phyloP scores from a whole-genome alignment of 306 rosid species.

The Leucaena leucocephala region DNA sequence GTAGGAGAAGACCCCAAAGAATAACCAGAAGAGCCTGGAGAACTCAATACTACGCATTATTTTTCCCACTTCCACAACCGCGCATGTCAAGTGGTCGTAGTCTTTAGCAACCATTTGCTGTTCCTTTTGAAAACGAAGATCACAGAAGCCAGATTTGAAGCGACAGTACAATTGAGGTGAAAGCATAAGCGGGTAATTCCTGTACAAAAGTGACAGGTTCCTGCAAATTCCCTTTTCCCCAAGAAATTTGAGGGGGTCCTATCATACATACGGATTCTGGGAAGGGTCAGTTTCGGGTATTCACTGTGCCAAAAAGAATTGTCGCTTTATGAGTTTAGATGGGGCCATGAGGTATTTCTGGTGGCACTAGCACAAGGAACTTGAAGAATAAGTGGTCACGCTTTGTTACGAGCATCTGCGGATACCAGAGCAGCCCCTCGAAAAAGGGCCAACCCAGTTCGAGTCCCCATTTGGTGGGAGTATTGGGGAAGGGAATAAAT shows the following conservation, averaged over 20 bases:
- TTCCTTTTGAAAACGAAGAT: conserved; percentile 14
- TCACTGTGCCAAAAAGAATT: not conserved
- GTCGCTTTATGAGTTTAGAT: not conserved
- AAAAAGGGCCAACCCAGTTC: too few relatives aligned
- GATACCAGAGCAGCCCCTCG: not conserved
- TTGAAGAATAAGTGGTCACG: conserved; percentile 58
- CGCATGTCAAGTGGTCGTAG: conserved; percentile 46
- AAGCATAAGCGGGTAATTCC: conserved; percentile 15
- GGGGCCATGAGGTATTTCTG: not conserved
- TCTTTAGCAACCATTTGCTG: conserved; percentile 54
- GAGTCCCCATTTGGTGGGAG: too few relatives aligned
- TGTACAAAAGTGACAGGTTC: conserved; percentile 31
- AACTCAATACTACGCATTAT: conserved; percentile 64
- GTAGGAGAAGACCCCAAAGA: conserved; percentile 62
- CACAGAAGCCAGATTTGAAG: conserved; percentile 35
- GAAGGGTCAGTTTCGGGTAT: conserved; percentile 46
- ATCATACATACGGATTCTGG: not conserved
- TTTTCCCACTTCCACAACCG: conserved; percentile 54
- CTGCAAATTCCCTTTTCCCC: conserved; percentile 19
- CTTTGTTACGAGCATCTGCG: conserved; percentile 39
- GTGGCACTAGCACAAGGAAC: conserved; percentile 51
- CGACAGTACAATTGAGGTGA: conserved; percentile 16
- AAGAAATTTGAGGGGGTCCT: conserved; percentile 16
- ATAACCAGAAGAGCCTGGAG: conserved; percentile 66
- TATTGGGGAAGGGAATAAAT: too few relatives aligned